These are phyloP conservation scores for Citrus australasica DNA, from an alignment of 345 rosid species.

Conservation along the genomic window DNA sequence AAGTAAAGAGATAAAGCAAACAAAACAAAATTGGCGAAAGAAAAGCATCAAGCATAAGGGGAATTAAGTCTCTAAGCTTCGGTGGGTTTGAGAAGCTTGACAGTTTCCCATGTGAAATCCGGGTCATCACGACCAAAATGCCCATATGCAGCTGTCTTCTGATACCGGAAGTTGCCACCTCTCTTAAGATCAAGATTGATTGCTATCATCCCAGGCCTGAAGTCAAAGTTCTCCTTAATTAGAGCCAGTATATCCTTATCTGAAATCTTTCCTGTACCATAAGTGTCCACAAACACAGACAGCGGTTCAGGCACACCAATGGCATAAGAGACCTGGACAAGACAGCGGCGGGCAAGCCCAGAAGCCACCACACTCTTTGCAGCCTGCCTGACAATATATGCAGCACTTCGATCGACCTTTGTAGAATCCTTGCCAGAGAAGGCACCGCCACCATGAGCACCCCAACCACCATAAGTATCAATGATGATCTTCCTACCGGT, in stretches of 20 bases:
- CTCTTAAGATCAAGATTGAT: constrained; percentile 26
- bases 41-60: background rate
- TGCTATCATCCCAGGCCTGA: constrained; percentile 34
- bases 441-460: constrained; percentile 34
- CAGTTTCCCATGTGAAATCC: constrained; percentile 30
- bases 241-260: constrained; percentile 24
- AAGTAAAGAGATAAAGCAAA: background rate
- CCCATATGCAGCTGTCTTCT: constrained; percentile 30
- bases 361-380: constrained; percentile 34
- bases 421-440: constrained; percentile 28
- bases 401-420: constrained; percentile 31
- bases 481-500: constrained; percentile 28
- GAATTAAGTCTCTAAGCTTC: constrained; percentile 13
- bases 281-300: constrained; percentile 25
- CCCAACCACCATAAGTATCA: constrained; percentile 30
- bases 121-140: constrained; percentile 31
- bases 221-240: constrained; percentile 28
- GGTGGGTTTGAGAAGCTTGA: constrained; percentile 27
- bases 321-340: constrained; percentile 32
- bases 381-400: constrained; percentile 27
- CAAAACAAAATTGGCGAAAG: background rate
- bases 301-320: constrained; percentile 27
- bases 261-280: constrained; percentile 23
- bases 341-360: constrained; percentile 31
- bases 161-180: constrained; percentile 31